Evolutionary conservation across 176 grass and related monocot genomes (phyloP), one percentile per base, ranked within the genome.

Genomic region (Olyra latifolia): DNA sequence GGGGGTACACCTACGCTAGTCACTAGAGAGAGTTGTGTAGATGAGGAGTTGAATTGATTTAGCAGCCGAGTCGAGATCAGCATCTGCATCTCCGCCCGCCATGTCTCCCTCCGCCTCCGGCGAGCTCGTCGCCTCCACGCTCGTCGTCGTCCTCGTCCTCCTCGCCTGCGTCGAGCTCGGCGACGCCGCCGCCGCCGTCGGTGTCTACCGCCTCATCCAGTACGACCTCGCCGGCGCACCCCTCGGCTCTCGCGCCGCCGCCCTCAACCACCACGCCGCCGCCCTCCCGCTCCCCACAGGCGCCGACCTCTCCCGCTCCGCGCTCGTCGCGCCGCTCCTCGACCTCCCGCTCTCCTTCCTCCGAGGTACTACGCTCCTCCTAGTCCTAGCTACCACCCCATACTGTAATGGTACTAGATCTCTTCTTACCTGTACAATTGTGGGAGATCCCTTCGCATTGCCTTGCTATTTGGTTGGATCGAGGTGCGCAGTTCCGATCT

Each of bases 121-220:
- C 77, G 78, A 89, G 47, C 28, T 89, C 71, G 44, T 89, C 45
- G 87, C 87, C 42, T 84, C 87, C 50, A n/a, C 84, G 11, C 49
- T 94, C 53, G 88, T 87, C 25, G 83, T 95, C 46, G 24, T 89
- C 35, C 90, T 98, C 46, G 71, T 99, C 70, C 84, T 99, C 54
- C 81, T 95, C 70, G 90, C 96, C 66, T 95, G 96, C 66, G 84
- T 95, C 32, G 90, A 99, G 84, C 90, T 95, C 75, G 84, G 88
- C 4, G 92, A 98, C 86, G 95, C 92, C 6, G 95, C 92, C 29
- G 82, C 86, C 77, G 95, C 96, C 78, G 90, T 99, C 42, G 84
- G 90, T 56, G 96, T 99, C 30, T 95, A 93, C 88, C 96, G 96
- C 19, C 75, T 95, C 69, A 89, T 95, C 88, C 96, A 99, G 88